Percentiles rank a stretch among this genome's conserved stretches.
These are phyloP conservation scores for Ogataea parapolymorpha DNA, from an alignment of 805 yeast species.

Conservation along the genomic window DNA sequence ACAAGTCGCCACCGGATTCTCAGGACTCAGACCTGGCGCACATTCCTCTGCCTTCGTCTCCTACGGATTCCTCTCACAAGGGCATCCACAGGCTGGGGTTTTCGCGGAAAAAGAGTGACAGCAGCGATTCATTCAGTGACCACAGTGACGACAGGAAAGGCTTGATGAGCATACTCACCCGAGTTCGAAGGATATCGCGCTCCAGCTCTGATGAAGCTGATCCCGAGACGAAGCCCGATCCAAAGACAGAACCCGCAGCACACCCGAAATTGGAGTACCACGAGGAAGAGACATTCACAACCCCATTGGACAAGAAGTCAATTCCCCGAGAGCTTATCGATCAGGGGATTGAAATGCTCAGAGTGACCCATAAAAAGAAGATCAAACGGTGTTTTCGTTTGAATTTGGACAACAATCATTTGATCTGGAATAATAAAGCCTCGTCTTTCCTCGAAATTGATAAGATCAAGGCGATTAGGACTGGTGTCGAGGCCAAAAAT, in stretches of 20 bases:
- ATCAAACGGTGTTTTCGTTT: conserved; percentile 55
- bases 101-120: conserved; percentile 7
- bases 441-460: conserved; percentile 51
- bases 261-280: neutral
- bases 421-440: conserved; percentile 55
- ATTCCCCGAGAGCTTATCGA: conserved; percentile 47
- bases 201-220: conserved; percentile 18
- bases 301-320: conserved; percentile 27
- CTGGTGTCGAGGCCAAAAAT: conserved; percentile 71
- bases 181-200: conserved; percentile 15
- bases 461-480: conserved; percentile 57
- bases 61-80: neutral
- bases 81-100: conserved; percentile 2
- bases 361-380: conserved; percentile 69
- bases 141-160: conserved; percentile 11
- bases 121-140: conserved; percentile 14
- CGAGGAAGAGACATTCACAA: conserved; percentile 13
- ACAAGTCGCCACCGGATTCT: conserved; percentile 5
- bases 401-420: conserved; percentile 50
- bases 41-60: conserved; percentile 1
- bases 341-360: conserved; percentile 59
- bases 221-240: conserved; percentile 3
- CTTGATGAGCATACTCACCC: conserved; percentile 8
- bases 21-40: conserved; percentile 1
- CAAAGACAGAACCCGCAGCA: conserved; percentile 2